Evolutionary conservation across 768 basidiomycete species (phyloP), one percentile per base, ranked within the genome.

Genomic region (Tephrocybe sp.): DNA sequence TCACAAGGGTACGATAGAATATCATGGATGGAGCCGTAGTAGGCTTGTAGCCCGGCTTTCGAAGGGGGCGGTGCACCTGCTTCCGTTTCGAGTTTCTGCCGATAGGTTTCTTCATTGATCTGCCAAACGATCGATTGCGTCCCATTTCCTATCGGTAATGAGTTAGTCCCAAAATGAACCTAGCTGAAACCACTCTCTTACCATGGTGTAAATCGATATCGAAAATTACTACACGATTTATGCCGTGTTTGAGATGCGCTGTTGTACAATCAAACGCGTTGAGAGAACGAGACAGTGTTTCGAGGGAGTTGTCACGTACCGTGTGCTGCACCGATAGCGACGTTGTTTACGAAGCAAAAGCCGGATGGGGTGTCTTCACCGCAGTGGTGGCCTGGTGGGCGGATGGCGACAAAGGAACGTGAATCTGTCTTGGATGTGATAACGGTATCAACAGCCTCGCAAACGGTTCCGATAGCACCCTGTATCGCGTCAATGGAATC

Each of bases 331-430:
- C 78, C 94, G 3, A 97, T 78, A 0, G 86, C 85, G 0, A 97
- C 88, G 60, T 98, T 99, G 56, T 97, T 97, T 24, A 97, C 78
- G 57, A 94, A 97, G 66, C 95, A 97, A 64, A 97, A 98, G 0
- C 95, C 95, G 9, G 83, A 86, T 0, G 95, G 95, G 0, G 81
- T 80, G 51, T 93, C 82, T 66, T 94, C 92, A 2, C 90, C 90
- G 60, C 94, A 95, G 58, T 97, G 94, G 72, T 97, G 94, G 1
- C 95, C 94, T 0, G 94, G 94, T 0, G 94, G 94, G 42, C 94
- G 71, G 16, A 97, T 77, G 0, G 83, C 86, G 9, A 91, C 91
- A 64, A 97, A 97, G 3, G 50, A 43, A 11, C 39, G 43, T 7
- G 30, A 36, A 22, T 42, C 41, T 1, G 49, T 44, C 4, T 54